phyloP scores from a whole-genome alignment of 345 rosid species.

The Eucalyptus brandiana region DNA sequence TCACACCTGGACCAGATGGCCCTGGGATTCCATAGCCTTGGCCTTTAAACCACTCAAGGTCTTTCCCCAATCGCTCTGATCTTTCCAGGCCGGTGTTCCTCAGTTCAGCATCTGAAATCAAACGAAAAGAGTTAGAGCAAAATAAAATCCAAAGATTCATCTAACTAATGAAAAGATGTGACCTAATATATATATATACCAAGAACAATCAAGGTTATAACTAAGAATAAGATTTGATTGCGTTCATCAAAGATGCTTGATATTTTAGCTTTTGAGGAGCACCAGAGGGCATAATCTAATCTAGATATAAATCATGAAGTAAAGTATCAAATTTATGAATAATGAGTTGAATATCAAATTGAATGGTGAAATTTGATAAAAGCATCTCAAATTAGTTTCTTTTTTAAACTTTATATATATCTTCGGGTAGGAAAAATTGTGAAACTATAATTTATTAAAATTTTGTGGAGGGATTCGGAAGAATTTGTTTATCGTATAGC shows the following conservation, averaged over 20 bases:
- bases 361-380: not conserved
- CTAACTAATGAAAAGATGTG: not conserved
- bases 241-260: not conserved
- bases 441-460: not conserved
- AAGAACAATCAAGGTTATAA: not conserved
- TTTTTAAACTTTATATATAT: not conserved
- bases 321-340: not conserved
- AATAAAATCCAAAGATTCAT: not conserved
- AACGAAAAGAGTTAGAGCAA: not conserved
- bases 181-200: not conserved
- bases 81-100: slow-evolving; percentile 10
- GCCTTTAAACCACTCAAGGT: slow-evolving; percentile 9
- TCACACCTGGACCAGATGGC: slow-evolving; percentile 1
- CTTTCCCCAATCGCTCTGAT: slow-evolving; percentile 1
- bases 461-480: not conserved
- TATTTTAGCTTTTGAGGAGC: not conserved
- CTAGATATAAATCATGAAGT: not conserved
- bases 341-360: fast-evolving
- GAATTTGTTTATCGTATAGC: not conserved
- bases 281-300: not conserved
- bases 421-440: fast-evolving
- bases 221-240: not conserved
- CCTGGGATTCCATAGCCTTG: slow-evolving; percentile 9
- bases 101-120: slow-evolving; percentile 1
- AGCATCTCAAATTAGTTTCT: not conserved